Evolutionary conservation across 345 rosid genomes (phyloP), one percentile per base, ranked within the genome.

Genomic region (Luvunga scandens): DNA sequence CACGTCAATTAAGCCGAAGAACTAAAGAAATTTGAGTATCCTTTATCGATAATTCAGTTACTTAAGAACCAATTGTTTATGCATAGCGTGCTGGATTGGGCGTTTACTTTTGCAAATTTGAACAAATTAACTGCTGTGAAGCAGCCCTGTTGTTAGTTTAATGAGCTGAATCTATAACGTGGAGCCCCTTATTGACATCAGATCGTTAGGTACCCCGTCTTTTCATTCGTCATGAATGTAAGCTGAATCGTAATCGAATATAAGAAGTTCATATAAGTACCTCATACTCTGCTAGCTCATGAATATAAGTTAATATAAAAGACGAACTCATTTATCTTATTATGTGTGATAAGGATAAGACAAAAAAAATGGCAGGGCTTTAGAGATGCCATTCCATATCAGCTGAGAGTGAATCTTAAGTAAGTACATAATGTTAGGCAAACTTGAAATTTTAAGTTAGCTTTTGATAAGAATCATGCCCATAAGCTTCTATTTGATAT

Each of bases 331-430:
- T 12, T 42, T 42, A 12, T n/a, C n/a, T 8, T 38, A 38, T 38
- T 2, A 7, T 38, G 45, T 38, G 45, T 9, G 42, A 38, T 38
- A 38, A 38, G 42, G 10, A 38, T 38, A 38, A 1, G 42, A 39
- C 4, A 1, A 10, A 39, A 9, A 34, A 39, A 9, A 39, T 9
- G 0, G 10, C 0, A 39, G 0, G 0, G 2, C 5, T 42, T 9
- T 42, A 10, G 0, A 9, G 13, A 42, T 42, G 1, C 12, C 4
- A 0, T 42, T 4, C 1, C 48, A 2, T 42, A 42, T 42, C 48
- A 12, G 4, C 1, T 10, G 16, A 12, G 12, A 42, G 12, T 42
- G 4, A 45, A 45, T 12, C 50, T 45, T 45, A 12, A 12, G 14
- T 10, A 42, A 42, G 3, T 12, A 45, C 0, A 45, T 45, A 45